Conservation (phyloP, 2,329 filamentous ascomycete genomes). For the Boeremia exigua region DNA sequence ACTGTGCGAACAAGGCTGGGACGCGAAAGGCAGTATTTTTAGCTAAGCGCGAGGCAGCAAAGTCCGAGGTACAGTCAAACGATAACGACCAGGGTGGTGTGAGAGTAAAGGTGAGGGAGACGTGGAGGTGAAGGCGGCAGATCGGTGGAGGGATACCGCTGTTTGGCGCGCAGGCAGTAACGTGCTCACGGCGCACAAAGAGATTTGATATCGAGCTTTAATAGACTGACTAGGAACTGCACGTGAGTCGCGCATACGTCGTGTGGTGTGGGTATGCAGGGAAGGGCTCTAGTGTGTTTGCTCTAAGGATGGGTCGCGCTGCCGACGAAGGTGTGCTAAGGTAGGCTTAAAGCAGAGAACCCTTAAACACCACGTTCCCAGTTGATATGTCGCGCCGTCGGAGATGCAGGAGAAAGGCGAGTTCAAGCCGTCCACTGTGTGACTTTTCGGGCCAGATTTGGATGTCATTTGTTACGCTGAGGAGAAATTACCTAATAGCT, state of each 20-base stretch:
- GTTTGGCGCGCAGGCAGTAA: slow-evolving; percentile 31
- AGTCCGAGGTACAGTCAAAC: background rate
- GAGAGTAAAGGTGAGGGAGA: slow-evolving; percentile 16
- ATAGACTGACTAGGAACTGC: slow-evolving; percentile 24
- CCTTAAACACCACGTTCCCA: slow-evolving; percentile 18
- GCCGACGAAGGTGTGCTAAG: slow-evolving; percentile 9
- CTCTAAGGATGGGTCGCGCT: slow-evolving; percentile 4
- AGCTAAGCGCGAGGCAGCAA: slow-evolving; percentile 9
- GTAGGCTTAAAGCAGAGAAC: slow-evolving; percentile 13
- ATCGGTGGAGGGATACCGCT: slow-evolving; percentile 29
- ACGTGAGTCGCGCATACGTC: slow-evolving; percentile 29
- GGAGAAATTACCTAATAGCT: slow-evolving; percentile 47
- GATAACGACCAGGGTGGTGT: slow-evolving; percentile 27
- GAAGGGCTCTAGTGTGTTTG: slow-evolving; percentile 16
- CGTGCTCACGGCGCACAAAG: slow-evolving; percentile 28
- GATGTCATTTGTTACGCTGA: slow-evolving; percentile 35
- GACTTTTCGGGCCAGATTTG: slow-evolving; percentile 32
- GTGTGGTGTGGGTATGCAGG: slow-evolving; percentile 30
- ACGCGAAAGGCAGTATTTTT: background rate
- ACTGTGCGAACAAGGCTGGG: slow-evolving; percentile 29
- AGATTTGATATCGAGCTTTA: slow-evolving; percentile 25
- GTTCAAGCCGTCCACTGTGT: slow-evolving; percentile 31
- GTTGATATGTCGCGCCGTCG: slow-evolving; percentile 23
- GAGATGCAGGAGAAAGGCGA: slow-evolving; percentile 46
- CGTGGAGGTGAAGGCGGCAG: slow-evolving; percentile 8